These are phyloP conservation scores for Lipomyces sp. DNA, from an alignment of 805 yeast genomes.

Conservation along the genomic window DNA sequence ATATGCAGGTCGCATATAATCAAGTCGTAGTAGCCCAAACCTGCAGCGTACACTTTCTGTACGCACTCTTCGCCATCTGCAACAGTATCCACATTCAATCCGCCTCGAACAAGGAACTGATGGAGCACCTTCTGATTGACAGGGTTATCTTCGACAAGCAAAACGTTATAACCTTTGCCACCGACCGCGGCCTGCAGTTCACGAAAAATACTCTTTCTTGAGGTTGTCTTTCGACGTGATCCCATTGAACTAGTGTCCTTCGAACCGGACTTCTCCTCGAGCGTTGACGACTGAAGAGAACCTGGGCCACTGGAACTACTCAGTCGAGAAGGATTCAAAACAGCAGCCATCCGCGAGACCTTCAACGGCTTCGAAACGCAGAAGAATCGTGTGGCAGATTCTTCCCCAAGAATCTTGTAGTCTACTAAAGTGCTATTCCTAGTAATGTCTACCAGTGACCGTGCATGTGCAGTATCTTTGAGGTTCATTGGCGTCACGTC, in stretches of 20 bases:
- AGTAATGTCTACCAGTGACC: background rate
- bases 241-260: background rate
- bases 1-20: slow-evolving; percentile 46
- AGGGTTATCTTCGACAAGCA: slow-evolving; percentile 89
- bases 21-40: slow-evolving; percentile 40
- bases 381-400: slow-evolving; percentile 28
- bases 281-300: background rate
- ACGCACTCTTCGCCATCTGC: slow-evolving; percentile 45
- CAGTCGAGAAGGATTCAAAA: slow-evolving; percentile 17
- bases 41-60: slow-evolving; percentile 35
- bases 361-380: slow-evolving; percentile 36
- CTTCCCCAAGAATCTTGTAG: slow-evolving; percentile 24
- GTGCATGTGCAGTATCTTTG: background rate
- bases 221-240: background rate
- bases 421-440: slow-evolving; percentile 11
- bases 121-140: slow-evolving; percentile 90
- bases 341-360: slow-evolving; percentile 27
- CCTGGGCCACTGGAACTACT: background rate
- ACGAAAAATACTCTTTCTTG: slow-evolving; percentile 36
- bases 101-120: slow-evolving; percentile 43
- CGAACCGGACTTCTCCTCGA: background rate
- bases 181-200: slow-evolving; percentile 33
- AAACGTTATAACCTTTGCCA: slow-evolving; percentile 47
- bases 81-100: slow-evolving; percentile 43
- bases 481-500: background rate